Percentiles rank a stretch among this genome's conserved stretches.
Evolutionary conservation across 257 asterid species (phyloP).

Genomic region (Linaria vulgaris): DNA sequence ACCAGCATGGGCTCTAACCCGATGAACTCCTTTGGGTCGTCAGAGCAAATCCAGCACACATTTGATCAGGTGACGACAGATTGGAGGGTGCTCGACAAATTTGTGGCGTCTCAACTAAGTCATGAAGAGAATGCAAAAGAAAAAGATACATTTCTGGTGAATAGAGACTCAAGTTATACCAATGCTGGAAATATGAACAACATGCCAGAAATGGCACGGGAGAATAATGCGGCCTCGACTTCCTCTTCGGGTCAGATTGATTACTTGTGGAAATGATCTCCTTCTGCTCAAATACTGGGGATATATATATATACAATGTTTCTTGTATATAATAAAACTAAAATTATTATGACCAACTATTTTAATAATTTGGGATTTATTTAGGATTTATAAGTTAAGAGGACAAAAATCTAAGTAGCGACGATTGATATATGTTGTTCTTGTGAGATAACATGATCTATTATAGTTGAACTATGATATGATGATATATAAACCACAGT

Average conservation of each 20-base stretch:
- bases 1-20: slow-evolving; percentile 26
- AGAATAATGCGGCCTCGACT: slow-evolving; percentile 35
- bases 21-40: slow-evolving; percentile 6
- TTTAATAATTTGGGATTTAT: background rate
- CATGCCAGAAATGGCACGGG: slow-evolving; percentile 39
- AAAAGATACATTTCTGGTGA: slow-evolving; percentile 36
- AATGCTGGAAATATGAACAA: background rate
- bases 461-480: background rate
- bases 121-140: slow-evolving; percentile 58
- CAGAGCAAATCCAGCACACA: slow-evolving; percentile 28
- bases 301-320: slow-evolving; percentile 9
- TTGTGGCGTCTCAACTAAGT: slow-evolving; percentile 87
- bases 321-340: slow-evolving; percentile 32
- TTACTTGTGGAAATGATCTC: slow-evolving; percentile 50
- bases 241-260: slow-evolving; percentile 39
- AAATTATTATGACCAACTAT: slow-evolving; percentile 5
- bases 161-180: slow-evolving; percentile 26
- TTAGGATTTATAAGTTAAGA: slow-evolving; percentile 4
- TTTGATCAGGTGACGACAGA: slow-evolving; percentile 54
- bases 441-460: background rate
- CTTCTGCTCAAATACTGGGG: background rate
- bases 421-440: background rate
- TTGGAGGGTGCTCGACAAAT: slow-evolving; percentile 84
- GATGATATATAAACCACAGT: background rate
- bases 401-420: too few species aligned